Percentiles rank a stretch among this genome's conserved stretches.
These are phyloP conservation scores for Graphiopsis chlorocephala DNA, from an alignment of 2,329 filamentous ascomycete genomes.

Conservation along the genomic window DNA sequence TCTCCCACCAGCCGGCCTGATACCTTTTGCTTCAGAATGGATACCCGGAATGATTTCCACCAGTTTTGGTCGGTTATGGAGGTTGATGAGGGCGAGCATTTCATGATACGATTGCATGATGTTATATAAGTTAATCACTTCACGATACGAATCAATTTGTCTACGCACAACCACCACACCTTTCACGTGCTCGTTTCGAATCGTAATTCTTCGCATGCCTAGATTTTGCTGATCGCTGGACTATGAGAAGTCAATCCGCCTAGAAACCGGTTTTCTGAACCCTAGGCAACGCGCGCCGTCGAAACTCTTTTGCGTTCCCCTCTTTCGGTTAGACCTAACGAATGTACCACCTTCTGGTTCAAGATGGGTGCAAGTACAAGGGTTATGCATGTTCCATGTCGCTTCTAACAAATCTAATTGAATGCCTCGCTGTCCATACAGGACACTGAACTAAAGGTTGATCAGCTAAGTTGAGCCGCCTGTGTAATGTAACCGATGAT, in stretches of 20 bases:
- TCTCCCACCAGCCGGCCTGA: not conserved
- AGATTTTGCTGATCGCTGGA: not conserved
- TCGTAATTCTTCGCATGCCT: not conserved
- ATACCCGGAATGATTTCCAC: not conserved
- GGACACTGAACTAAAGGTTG: not conserved
- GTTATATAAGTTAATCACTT: constrained; percentile 4
- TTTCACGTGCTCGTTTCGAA: not conserved
- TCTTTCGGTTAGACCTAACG: not conserved
- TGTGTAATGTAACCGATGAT: not conserved
- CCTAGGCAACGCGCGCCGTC: not conserved
- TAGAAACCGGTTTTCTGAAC: not conserved
- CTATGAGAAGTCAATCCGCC: not conserved
- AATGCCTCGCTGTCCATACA: not conserved
- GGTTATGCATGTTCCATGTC: not conserved
- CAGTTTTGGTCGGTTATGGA: not conserved
- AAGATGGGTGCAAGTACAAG: not conserved
- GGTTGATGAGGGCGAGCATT: not conserved
- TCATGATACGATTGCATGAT: constrained; percentile 7
- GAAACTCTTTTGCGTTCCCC: not conserved
- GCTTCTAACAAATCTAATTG: not conserved
- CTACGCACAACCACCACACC: not conserved
- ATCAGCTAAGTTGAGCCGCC: not conserved
- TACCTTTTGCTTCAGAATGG: constrained; percentile 6
- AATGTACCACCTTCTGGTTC: not conserved
- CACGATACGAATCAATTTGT: constrained; percentile 20